Conservation (phyloP, 1,284 basidiomycete genomes). For the Cryptococcus hybrid region DNA sequence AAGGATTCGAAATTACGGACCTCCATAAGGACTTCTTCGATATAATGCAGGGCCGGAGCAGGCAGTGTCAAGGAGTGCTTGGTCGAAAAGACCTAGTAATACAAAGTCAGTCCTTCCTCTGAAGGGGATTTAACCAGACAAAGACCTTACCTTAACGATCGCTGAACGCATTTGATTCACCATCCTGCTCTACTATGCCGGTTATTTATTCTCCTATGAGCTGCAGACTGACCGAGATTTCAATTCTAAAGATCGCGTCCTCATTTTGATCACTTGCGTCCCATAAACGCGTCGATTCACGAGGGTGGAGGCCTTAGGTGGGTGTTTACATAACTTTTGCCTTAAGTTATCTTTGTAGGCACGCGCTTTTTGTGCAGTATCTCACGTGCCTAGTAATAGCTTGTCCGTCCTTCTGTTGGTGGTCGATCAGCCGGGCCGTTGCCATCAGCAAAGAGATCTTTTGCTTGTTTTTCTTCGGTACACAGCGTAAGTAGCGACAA, state of each 20-base stretch:
- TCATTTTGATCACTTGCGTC: no score
- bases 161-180: conserved; percentile 42
- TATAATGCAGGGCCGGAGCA: conserved; percentile 43
- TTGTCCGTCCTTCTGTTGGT: no score
- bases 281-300: no score
- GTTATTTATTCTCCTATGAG: neutral
- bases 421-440: no score
- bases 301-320: no score
- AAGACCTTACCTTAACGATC: conserved; percentile 44
- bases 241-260: no score
- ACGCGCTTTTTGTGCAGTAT: no score
- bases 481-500: neutral
- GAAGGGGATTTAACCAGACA: neutral
- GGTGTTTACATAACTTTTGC: no score
- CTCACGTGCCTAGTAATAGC: no score
- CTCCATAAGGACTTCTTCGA: conserved; percentile 46
- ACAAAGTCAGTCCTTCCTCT: neutral
- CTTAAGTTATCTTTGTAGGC: no score
- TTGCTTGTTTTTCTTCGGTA: neutral
- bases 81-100: conserved; percentile 49
- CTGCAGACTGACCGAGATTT: no score
- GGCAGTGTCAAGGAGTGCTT: conserved; percentile 51
- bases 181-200: conserved; percentile 20
- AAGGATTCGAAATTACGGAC: conserved; percentile 18
- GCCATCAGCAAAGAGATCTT: no score